Evolutionary conservation across 768 basidiomycete genomes (phyloP).

Genomic region (Heimioporus sp.): DNA sequence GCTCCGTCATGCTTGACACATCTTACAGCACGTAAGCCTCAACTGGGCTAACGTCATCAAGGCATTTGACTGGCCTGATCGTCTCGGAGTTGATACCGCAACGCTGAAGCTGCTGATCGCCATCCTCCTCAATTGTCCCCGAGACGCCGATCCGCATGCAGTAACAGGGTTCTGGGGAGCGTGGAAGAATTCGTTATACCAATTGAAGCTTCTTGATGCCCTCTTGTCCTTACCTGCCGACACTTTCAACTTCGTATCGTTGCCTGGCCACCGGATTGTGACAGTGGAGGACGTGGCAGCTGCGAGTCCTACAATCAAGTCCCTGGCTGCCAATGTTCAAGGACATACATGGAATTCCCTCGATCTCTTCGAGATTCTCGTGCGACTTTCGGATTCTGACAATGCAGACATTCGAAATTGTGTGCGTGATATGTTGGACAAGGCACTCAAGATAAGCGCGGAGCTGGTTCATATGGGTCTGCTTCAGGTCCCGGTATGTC

Average conservation of each 20-base stretch:
- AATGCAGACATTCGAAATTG: conserved; percentile 66
- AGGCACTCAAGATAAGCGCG: conserved; percentile 89
- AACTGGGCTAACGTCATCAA: conserved; percentile 84
- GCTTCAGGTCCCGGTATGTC: conserved; percentile 82
- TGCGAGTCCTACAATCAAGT: conserved; percentile 89
- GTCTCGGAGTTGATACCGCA: conserved; percentile 84
- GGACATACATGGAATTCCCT: conserved; percentile 93
- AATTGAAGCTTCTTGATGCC: conserved; percentile 84
- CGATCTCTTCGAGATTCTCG: conserved; percentile 84
- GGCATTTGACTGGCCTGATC: conserved; percentile 82
- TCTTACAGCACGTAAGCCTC: conserved; percentile 55
- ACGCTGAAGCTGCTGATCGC: conserved; percentile 88
- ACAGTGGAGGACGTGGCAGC: conserved; percentile 84
- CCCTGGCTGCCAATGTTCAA: conserved; percentile 86
- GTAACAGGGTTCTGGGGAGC: conserved; percentile 82
- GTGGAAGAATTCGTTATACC: conserved; percentile 85
- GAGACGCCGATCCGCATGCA: conserved; percentile 72
- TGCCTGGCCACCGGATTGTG: conserved; percentile 81
- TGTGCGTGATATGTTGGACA: conserved; percentile 90
- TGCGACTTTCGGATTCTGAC: conserved; percentile 75
- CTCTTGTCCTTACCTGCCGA: conserved; percentile 86
- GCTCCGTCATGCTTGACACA: conserved; percentile 8
- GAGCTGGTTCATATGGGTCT: conserved; percentile 94
- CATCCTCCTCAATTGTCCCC: conserved; percentile 79
- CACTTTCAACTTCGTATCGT: conserved; percentile 87